phyloP scores from a whole-genome alignment of 352 stramenopile genomes.

The Peronospora belbahrii region DNA sequence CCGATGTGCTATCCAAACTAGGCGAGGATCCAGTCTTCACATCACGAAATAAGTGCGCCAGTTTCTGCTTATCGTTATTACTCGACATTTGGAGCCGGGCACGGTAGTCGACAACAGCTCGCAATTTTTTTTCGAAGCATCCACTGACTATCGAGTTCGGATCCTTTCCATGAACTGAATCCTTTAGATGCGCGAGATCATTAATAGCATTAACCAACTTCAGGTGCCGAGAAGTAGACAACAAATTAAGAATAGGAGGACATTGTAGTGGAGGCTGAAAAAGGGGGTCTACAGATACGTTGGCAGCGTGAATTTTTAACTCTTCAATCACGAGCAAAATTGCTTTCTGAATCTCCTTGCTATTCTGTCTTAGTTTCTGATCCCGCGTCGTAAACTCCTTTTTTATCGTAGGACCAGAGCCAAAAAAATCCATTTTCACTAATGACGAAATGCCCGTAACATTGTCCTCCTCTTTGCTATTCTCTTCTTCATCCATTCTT shows the following conservation, averaged over 20 bases:
- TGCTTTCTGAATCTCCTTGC: slow-evolving; percentile 42
- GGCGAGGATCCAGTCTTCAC: slow-evolving; percentile 14
- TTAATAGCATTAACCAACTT: slow-evolving; percentile 70
- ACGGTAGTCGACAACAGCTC: slow-evolving; percentile 65
- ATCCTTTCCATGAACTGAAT: slow-evolving; percentile 26
- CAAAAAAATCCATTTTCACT: slow-evolving; percentile 49
- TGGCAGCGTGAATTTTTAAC: slow-evolving; percentile 53
- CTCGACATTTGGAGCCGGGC: slow-evolving; percentile 65
- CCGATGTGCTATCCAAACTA: background rate
- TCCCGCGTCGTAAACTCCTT: slow-evolving; percentile 70
- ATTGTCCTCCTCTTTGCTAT: slow-evolving; percentile 22
- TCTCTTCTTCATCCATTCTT: slow-evolving; percentile 21
- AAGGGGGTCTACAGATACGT: slow-evolving; percentile 33
- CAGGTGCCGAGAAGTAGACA: slow-evolving; percentile 64
- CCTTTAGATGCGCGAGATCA: slow-evolving; percentile 56
- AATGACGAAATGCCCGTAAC: slow-evolving; percentile 6
- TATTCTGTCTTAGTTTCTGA: slow-evolving; percentile 55
- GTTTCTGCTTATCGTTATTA: slow-evolving; percentile 61
- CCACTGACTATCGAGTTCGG: slow-evolving; percentile 17
- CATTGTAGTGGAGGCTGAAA: slow-evolving; percentile 50
- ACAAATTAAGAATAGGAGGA: slow-evolving; percentile 50
- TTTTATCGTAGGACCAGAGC: slow-evolving; percentile 55
- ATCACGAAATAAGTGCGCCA: slow-evolving; percentile 35
- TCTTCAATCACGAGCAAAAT: slow-evolving; percentile 62
- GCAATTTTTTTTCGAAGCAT: slow-evolving; percentile 48